Evolutionary conservation across 164 flowering plant species (phyloP).

Genomic region (Aristolochia fimbriata): DNA sequence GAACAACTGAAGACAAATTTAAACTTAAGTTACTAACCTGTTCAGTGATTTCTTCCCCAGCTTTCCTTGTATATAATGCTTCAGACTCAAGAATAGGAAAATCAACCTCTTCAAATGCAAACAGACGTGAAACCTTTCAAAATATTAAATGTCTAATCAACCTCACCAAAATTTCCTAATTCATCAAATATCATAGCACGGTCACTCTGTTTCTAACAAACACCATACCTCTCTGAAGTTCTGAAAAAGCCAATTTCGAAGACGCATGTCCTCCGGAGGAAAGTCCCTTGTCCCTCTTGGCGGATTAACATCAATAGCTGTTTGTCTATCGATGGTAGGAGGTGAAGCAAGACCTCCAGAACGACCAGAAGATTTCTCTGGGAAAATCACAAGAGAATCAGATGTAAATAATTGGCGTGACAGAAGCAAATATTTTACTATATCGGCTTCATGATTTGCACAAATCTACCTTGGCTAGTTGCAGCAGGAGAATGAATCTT

Average conservation of each 20-base stretch:
- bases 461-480: too few relatives aligned
- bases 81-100: conserved; percentile 88
- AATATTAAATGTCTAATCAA: not conserved
- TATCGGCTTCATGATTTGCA: too few relatives aligned
- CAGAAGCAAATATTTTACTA: too few relatives aligned
- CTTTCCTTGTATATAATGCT: conserved; percentile 79
- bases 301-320: conserved; percentile 72
- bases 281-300: conserved; percentile 95
- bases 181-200: too few relatives aligned
- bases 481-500: too few relatives aligned
- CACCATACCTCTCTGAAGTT: conserved; percentile 62
- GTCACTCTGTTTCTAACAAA: not conserved
- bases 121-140: conserved; percentile 57
- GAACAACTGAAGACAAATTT: too few relatives aligned
- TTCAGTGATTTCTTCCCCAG: conserved; percentile 92
- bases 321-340: not conserved
- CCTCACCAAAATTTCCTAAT: not conserved
- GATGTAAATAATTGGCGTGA: too few relatives aligned
- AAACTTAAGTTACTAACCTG: conserved; percentile 30
- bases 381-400: too few relatives aligned
- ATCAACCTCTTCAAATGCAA: conserved; percentile 91
- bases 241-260: conserved; percentile 83
- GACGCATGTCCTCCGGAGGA: conserved; percentile 94
- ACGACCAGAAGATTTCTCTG: not conserved
- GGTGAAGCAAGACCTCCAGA: conserved; percentile 5